These are phyloP conservation scores for Spatholobus suberectus DNA, from an alignment of 306 rosid genomes.

Conservation along the genomic window DNA sequence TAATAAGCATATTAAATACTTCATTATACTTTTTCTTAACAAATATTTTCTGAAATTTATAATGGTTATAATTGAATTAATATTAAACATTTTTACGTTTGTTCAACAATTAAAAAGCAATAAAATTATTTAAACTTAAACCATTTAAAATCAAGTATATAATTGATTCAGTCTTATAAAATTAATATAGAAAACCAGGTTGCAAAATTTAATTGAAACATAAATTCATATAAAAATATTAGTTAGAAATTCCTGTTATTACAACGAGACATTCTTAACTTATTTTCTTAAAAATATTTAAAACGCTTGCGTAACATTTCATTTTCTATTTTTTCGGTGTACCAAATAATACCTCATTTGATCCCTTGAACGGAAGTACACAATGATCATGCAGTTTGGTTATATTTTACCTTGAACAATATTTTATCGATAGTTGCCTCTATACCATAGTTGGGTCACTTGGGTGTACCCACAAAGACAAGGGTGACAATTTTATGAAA, in stretches of 20 bases:
- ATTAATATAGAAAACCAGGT: too few species aligned
- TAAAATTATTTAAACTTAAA: neutral
- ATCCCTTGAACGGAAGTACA: neutral
- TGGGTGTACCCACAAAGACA: too few species aligned
- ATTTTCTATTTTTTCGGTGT: too few species aligned
- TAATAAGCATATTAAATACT: too few species aligned
- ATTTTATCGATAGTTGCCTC: too few species aligned
- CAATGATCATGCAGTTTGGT: neutral
- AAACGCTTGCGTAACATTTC: neutral
- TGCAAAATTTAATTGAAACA: neutral
- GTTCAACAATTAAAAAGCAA: too few species aligned
- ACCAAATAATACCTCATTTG: neutral
- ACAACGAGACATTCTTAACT: neutral
- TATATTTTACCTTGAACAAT: neutral
- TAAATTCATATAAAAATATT: neutral
- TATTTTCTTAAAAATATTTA: neutral
- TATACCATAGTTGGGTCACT: too few species aligned
- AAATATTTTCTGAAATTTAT: too few species aligned
- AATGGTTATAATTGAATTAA: too few species aligned
- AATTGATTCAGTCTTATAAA: neutral
- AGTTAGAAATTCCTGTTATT: too few species aligned
- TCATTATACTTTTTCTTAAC: too few species aligned
- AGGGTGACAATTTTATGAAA: neutral
- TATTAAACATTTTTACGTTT: too few species aligned
- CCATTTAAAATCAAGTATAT: neutral